Conservation (phyloP, 352 stramenopile genomes). For the Phytophthora tubulina region DNA sequence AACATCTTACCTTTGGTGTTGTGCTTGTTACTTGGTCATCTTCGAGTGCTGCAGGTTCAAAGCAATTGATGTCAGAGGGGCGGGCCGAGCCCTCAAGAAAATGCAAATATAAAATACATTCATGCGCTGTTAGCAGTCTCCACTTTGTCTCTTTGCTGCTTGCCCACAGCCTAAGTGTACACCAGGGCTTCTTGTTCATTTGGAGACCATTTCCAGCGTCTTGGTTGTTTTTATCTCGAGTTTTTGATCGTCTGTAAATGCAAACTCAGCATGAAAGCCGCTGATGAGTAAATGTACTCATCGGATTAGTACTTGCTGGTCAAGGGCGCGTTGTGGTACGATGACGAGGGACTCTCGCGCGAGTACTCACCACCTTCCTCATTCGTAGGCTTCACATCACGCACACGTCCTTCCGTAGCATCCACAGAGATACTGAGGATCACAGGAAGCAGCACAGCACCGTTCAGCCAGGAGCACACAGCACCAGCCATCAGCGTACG, state of each 20-base stretch:
- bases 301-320: constrained; percentile 31
- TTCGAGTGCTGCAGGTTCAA: background rate
- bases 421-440: constrained; percentile 57
- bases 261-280: background rate
- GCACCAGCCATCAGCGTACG: constrained; percentile 52
- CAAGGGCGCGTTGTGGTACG: constrained; percentile 35
- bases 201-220: constrained; percentile 20
- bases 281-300: background rate
- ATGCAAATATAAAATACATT: constrained; percentile 55
- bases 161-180: constrained; percentile 25
- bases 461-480: constrained; percentile 47
- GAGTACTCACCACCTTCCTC: constrained; percentile 50
- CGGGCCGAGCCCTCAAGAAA: constrained; percentile 26
- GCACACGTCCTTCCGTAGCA: constrained; percentile 46
- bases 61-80: background rate
- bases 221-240: background rate
- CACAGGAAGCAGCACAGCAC: constrained; percentile 51
- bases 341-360: constrained; percentile 44
- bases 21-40: background rate
- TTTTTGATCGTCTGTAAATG: background rate
- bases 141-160: constrained; percentile 19
- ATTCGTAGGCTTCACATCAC: constrained; percentile 49
- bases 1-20: constrained; percentile 8
- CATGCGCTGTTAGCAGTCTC: constrained; percentile 35
- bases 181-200: constrained; percentile 31